Percentiles rank a stretch among this genome's conserved stretches.
Evolutionary conservation across 208 protist species (phyloP).

Genomic region (Balamuthia mandrillaris): DNA sequence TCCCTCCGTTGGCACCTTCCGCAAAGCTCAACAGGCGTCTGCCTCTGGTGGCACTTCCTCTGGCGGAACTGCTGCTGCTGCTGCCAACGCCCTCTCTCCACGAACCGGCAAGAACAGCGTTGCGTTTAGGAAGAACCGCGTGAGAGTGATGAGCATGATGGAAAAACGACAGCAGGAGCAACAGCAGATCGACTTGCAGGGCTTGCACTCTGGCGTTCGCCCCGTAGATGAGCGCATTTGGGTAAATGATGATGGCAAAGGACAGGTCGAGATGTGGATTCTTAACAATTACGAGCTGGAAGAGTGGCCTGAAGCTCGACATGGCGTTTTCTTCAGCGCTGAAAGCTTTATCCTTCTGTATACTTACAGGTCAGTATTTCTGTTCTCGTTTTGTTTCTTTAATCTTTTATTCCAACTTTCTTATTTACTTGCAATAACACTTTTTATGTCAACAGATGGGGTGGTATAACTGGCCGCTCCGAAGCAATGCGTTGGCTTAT

Average conservation of each 20-base stretch:
- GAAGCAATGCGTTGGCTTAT: neutral
- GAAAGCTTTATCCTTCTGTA: constrained; percentile 46
- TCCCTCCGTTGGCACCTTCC: neutral
- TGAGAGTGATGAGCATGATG: neutral
- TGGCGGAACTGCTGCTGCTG: too few relatives aligned
- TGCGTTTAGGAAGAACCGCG: constrained; percentile 26
- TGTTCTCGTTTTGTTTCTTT: too few relatives aligned
- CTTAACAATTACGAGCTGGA: constrained; percentile 41
- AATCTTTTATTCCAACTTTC: too few relatives aligned
- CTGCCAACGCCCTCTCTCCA: too few relatives aligned
- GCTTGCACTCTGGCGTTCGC: constrained; percentile 8
- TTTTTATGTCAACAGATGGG: too few relatives aligned
- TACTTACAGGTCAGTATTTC: constrained; percentile 37
- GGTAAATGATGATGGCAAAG: constrained; percentile 20
- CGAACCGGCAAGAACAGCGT: too few relatives aligned
- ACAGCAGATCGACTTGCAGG: constrained; percentile 2
- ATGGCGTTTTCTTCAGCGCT: constrained; percentile 44
- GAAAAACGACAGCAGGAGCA: constrained; percentile 32
- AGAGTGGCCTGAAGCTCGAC: neutral
- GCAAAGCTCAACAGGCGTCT: too few relatives aligned
- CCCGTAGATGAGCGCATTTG: neutral
- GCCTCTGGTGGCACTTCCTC: too few relatives aligned
- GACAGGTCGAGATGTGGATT: constrained; percentile 16
- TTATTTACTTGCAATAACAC: too few relatives aligned
- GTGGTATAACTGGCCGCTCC: neutral